Conservation (phyloP, 768 basidiomycete species). For the Macrolepiota albuminosa region DNA sequence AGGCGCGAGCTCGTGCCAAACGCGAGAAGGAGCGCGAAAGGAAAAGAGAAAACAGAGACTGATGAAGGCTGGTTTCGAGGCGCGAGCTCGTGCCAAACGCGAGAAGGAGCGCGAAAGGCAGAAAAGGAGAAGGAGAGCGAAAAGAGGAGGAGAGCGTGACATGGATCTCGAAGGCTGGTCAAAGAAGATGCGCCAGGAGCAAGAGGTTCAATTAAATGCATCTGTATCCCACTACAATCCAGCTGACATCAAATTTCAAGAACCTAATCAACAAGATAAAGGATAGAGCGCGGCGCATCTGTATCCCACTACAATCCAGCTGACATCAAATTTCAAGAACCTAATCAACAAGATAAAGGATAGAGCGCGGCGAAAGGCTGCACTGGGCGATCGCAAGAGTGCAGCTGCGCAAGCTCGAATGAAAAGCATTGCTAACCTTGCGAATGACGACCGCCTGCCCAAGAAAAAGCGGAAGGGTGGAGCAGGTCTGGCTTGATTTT, state of each 20-base stretch:
- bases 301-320: no score
- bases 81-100: conserved; percentile 73
- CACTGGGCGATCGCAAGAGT: conserved; percentile 87
- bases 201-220: conserved; percentile 50
- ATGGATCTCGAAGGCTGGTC: conserved; percentile 74
- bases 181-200: conserved; percentile 64
- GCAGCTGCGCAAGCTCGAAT: conserved; percentile 93
- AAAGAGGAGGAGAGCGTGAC: conserved; percentile 71
- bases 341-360: conserved; percentile 86
- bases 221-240: background rate
- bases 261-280: conserved; percentile 80
- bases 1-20: conserved; percentile 78
- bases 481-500: conserved; percentile 49
- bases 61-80: conserved; percentile 91
- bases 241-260: conserved; percentile 30
- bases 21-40: conserved; percentile 87
- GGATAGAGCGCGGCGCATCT: conserved; percentile 73
- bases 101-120: conserved; percentile 87
- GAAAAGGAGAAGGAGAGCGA: conserved; percentile 70
- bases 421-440: conserved; percentile 92
- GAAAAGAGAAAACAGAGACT: conserved; percentile 94
- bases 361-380: conserved; percentile 70
- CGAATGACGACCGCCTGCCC: conserved; percentile 76
- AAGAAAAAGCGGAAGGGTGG: conserved; percentile 84
- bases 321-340: conserved; percentile 34